A percentile compares a stretch with the other conserved stretches of the same genome.
Conservation (phyloP, 768 basidiomycete genomes). For the Leccinum ochraceum region DNA sequence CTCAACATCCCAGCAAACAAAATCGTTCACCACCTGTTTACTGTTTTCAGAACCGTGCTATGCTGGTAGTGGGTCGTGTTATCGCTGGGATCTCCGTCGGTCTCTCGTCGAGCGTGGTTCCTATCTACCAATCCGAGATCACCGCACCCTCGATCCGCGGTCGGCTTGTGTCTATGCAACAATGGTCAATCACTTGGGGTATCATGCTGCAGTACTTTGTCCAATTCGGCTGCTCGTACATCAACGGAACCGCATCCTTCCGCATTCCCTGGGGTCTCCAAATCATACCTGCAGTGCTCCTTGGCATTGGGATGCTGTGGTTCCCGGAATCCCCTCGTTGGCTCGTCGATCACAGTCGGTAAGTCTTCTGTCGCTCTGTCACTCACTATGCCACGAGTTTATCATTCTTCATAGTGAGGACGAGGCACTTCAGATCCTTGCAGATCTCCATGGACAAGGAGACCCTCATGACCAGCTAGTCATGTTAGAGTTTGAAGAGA, state of each 20-base stretch:
- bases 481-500: slow-evolving; percentile 69
- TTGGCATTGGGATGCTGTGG: slow-evolving; percentile 63
- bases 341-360: slow-evolving; percentile 64
- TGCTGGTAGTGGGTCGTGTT: slow-evolving; percentile 72
- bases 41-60: slow-evolving; percentile 57
- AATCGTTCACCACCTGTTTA: background rate
- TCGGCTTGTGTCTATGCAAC: slow-evolving; percentile 73
- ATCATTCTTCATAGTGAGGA: slow-evolving; percentile 29
- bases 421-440: slow-evolving; percentile 70
- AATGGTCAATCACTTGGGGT: slow-evolving; percentile 83
- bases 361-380: background rate
- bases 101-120: slow-evolving; percentile 64
- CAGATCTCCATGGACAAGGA: slow-evolving; percentile 69
- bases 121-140: slow-evolving; percentile 76
- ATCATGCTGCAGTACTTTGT: slow-evolving; percentile 76
- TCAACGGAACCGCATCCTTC: slow-evolving; percentile 70
- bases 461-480: slow-evolving; percentile 61
- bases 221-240: slow-evolving; percentile 70
- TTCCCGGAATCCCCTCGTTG: slow-evolving; percentile 76
- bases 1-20: background rate
- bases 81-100: slow-evolving; percentile 70
- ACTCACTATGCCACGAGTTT: background rate
- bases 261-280: slow-evolving; percentile 81
- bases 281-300: slow-evolving; percentile 73
- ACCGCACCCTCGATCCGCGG: slow-evolving; percentile 73